Conservation (phyloP, 352 stramenopile species). For the Phytophthora tentaculata region DNA sequence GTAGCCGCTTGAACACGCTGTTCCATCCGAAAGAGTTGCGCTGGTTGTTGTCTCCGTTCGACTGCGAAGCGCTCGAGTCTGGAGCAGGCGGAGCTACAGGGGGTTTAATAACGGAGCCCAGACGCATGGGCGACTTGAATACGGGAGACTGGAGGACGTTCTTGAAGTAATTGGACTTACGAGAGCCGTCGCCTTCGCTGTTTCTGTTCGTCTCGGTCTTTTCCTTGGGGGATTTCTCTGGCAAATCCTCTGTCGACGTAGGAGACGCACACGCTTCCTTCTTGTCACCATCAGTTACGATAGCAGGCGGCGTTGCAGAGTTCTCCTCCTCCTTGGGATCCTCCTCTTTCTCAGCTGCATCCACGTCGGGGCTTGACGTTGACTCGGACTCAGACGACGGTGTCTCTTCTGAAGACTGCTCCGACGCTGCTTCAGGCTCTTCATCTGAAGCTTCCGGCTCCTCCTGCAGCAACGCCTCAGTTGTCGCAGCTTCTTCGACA, state of each 20-base stretch:
- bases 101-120: slow-evolving; percentile 79
- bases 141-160: slow-evolving; percentile 86
- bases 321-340: slow-evolving; percentile 21
- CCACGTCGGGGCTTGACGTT: too few species aligned
- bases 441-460: slow-evolving; percentile 16
- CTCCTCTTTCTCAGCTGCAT: too few species aligned
- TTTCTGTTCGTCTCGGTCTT: slow-evolving; percentile 33
- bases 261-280: slow-evolving; percentile 18
- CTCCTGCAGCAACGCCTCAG: slow-evolving; percentile 11
- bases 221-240: slow-evolving; percentile 35
- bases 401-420: too few species aligned
- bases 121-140: slow-evolving; percentile 80
- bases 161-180: slow-evolving; percentile 88
- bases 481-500: slow-evolving; percentile 7
- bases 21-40: slow-evolving; percentile 82
- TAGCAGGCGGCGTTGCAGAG: slow-evolving; percentile 1
- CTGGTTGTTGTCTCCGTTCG: slow-evolving; percentile 36
- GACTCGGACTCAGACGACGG: slow-evolving; percentile 9
- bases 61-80: slow-evolving; percentile 28
- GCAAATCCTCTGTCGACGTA: slow-evolving; percentile 17
- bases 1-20: slow-evolving; percentile 79
- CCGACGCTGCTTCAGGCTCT: slow-evolving; percentile 5
- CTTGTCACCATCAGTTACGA: slow-evolving; percentile 18
- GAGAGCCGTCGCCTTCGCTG: slow-evolving; percentile 41
- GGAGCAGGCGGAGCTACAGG: slow-evolving; percentile 43